These are phyloP conservation scores for Jatropha multifida DNA, from an alignment of 441 rosid genomes.

Conservation along the genomic window DNA sequence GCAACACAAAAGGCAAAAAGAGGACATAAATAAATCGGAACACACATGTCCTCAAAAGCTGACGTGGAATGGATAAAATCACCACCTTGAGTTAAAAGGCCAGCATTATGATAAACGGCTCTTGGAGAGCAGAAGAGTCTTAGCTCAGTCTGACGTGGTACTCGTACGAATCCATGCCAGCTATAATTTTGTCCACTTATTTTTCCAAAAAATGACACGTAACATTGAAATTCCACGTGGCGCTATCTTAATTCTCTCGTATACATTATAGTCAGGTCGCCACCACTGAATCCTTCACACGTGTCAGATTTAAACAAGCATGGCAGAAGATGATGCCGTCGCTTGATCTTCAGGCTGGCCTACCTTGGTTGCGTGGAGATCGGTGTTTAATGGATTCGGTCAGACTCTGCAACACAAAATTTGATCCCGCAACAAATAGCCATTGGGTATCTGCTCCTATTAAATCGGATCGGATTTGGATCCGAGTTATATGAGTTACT, in stretches of 20 bases:
- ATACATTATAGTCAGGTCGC: neutral
- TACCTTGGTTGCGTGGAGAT: too few relatives aligned
- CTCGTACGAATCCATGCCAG: constrained; percentile 21
- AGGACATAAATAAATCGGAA: too few relatives aligned
- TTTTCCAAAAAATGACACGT: neutral
- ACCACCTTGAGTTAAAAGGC: neutral
- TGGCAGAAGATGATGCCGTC: neutral
- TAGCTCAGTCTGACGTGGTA: constrained; percentile 17
- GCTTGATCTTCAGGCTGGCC: neutral
- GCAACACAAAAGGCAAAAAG: neutral
- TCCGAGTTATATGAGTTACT: too few relatives aligned
- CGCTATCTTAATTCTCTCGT: neutral
- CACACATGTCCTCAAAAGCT: neutral
- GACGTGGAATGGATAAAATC: constrained; percentile 28
- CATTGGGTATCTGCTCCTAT: too few relatives aligned
- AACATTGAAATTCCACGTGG: neutral
- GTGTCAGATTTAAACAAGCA: neutral
- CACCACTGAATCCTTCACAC: neutral
- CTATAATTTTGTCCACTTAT: neutral
- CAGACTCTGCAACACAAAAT: too few relatives aligned
- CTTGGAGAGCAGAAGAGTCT: constrained; percentile 25
- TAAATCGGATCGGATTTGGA: too few relatives aligned
- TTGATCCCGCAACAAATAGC: too few relatives aligned
- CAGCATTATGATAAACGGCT: constrained; percentile 25
- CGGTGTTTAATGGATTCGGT: too few relatives aligned